phyloP scores from a whole-genome alignment of 75 land plant genomes.

The Ceratopteris richardii region DNA sequence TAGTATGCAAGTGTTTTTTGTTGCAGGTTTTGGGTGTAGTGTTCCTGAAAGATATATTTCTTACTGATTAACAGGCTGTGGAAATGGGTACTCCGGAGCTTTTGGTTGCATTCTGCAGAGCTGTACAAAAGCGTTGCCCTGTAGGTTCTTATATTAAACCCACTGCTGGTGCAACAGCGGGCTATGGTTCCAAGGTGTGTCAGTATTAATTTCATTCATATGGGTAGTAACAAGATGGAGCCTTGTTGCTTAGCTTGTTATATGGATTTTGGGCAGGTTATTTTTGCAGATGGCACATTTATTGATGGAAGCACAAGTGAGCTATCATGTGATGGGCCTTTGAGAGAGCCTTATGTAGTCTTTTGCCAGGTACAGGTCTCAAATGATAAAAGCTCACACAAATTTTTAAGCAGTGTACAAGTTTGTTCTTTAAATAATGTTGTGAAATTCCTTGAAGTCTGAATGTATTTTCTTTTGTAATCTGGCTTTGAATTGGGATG shows the following conservation, averaged over 20 bases:
- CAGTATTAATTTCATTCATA: not conserved
- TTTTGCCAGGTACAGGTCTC: conserved; percentile 66
- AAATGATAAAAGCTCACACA: too few relatives aligned
- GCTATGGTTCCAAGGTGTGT: conserved; percentile 88
- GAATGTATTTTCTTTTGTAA: too few relatives aligned
- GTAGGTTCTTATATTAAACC: conserved; percentile 86
- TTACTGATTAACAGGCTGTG: too few relatives aligned
- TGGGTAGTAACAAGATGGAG: too few relatives aligned
- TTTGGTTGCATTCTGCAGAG: conserved; percentile 74
- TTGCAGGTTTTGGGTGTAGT: too few relatives aligned
- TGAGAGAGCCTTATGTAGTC: conserved; percentile 74
- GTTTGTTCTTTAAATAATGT: too few relatives aligned
- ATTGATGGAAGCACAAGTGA: conserved; percentile 98
- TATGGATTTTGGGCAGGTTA: conserved; percentile 54
- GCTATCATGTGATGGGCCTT: conserved; percentile 97
- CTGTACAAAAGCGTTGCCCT: conserved; percentile 85
- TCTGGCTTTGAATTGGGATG: too few relatives aligned
- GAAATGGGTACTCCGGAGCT: conserved; percentile 68
- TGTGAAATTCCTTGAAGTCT: too few relatives aligned
- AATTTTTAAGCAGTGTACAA: too few relatives aligned
- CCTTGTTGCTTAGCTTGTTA: too few relatives aligned
- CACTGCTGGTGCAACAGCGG: conserved; percentile 72
- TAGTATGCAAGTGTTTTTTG: too few relatives aligned
- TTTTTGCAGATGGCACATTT: conserved; percentile 98
- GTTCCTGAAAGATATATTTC: too few relatives aligned